Evolutionary conservation across 2,329 filamentous ascomycete species (phyloP).

Genomic region (Canariomyces notabilis): DNA sequence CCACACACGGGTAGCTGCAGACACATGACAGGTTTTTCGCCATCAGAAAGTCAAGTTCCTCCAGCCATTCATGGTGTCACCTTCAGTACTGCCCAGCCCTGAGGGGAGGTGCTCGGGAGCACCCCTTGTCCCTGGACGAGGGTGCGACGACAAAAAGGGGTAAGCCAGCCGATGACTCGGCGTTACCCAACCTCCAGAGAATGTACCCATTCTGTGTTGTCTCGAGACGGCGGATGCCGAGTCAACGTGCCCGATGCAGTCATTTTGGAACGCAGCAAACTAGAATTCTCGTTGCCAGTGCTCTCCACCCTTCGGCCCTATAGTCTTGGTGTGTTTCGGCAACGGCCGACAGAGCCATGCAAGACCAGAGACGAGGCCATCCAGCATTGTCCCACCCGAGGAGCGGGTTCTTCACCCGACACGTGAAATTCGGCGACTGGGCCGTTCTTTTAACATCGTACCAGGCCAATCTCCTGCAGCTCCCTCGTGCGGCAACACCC

Average conservation of each 20-base stretch:
- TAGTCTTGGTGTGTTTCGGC: slow-evolving; percentile 28
- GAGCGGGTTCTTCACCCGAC: slow-evolving; percentile 22
- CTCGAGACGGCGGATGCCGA: slow-evolving; percentile 9
- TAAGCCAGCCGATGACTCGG: slow-evolving; percentile 1
- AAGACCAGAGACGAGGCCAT: slow-evolving; percentile 22
- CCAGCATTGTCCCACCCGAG: slow-evolving; percentile 21
- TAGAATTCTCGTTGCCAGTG: slow-evolving; percentile 12
- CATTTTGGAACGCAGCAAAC: slow-evolving; percentile 9
- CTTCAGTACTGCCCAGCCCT: neutral
- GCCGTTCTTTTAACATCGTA: slow-evolving; percentile 11
- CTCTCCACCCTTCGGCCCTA: slow-evolving; percentile 29
- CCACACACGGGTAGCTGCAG: slow-evolving; percentile 39
- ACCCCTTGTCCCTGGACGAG: neutral
- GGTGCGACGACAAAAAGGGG: neutral
- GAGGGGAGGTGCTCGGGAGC: neutral
- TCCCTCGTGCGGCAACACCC: slow-evolving; percentile 3
- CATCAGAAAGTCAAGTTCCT: slow-evolving; percentile 30
- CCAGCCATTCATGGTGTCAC: slow-evolving; percentile 28
- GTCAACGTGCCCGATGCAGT: slow-evolving; percentile 4
- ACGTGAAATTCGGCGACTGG: slow-evolving; percentile 19
- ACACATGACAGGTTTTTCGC: slow-evolving; percentile 30
- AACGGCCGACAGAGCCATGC: slow-evolving; percentile 27
- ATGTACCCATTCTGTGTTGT: too few species aligned
- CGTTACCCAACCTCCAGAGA: neutral
- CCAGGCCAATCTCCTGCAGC: slow-evolving; percentile 6